Evolutionary conservation across 2,329 filamentous ascomycete species (phyloP).

Genomic region (Pestalotiopsis sp.): DNA sequence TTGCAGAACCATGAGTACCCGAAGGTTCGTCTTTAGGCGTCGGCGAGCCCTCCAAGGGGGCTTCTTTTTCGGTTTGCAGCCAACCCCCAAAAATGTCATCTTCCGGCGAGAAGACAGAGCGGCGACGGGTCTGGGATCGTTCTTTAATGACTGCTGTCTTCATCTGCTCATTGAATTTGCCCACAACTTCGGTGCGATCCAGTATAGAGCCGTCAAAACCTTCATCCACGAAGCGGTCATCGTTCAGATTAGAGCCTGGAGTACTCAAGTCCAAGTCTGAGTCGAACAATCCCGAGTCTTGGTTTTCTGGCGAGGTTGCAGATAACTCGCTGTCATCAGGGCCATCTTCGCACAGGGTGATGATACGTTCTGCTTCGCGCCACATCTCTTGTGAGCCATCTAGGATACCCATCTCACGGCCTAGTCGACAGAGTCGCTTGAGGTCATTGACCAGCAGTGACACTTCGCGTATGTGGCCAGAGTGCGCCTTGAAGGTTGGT

Average conservation of each 20-base stretch:
- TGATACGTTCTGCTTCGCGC: constrained; percentile 84
- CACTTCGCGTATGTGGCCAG: constrained; percentile 79
- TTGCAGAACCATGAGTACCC: constrained; percentile 38
- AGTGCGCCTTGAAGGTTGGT: constrained; percentile 78
- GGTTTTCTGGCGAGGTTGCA: constrained; percentile 19
- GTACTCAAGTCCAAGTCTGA: constrained; percentile 21
- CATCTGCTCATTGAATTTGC: constrained; percentile 41
- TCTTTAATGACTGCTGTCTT: constrained; percentile 54
- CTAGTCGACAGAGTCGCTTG: constrained; percentile 73
- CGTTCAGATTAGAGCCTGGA: constrained; percentile 39
- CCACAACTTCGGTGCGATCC: constrained; percentile 39
- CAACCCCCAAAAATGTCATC: constrained; percentile 65
- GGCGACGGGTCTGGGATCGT: constrained; percentile 50
- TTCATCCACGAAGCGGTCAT: constrained; percentile 46
- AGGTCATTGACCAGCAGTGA: constrained; percentile 80
- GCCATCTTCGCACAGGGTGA: constrained; percentile 72
- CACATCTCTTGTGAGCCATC: constrained; percentile 64
- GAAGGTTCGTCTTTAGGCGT: constrained; percentile 39
- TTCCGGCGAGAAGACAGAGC: constrained; percentile 65
- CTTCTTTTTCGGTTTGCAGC: constrained; percentile 41
- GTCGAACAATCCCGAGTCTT: constrained; percentile 24
- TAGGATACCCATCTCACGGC: constrained; percentile 65
- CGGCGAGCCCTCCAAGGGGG: constrained; percentile 35
- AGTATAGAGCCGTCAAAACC: constrained; percentile 47
- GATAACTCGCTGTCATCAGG: constrained; percentile 35